Conservation (phyloP, 208 protist species). For the Porcisia deanei region DNA sequence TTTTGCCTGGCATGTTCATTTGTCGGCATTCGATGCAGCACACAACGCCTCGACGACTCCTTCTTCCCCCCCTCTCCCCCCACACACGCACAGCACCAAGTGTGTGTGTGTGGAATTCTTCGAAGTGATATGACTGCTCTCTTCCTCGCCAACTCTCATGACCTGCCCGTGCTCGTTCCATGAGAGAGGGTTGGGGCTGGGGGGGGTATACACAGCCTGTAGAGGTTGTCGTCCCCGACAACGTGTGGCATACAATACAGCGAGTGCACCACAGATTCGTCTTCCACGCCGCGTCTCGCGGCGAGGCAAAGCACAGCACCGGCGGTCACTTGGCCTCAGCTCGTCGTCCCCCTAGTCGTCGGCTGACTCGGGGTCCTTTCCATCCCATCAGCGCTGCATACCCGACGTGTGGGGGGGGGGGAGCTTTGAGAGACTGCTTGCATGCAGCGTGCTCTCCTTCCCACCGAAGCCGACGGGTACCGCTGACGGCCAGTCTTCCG, state of each 20-base stretch:
- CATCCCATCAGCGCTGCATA: conserved; percentile 5
- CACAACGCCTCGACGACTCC: neutral
- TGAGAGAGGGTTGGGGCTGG: conserved; percentile 15
- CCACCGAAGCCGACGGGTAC: conserved; percentile 64
- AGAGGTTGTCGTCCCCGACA: conserved; percentile 19
- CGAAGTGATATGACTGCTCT: conserved; percentile 26
- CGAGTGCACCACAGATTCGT: conserved; percentile 30
- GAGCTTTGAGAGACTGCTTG: conserved; percentile 25
- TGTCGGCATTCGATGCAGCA: neutral
- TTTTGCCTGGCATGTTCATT: neutral
- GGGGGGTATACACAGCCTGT: conserved; percentile 30
- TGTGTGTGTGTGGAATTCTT: neutral
- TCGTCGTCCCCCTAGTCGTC: neutral
- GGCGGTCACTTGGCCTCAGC: neutral
- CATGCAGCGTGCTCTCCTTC: conserved; percentile 46
- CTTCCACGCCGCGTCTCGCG: conserved; percentile 6
- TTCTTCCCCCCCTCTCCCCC: no score
- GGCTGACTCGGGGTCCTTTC: no score
- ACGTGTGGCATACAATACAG: conserved; percentile 36
- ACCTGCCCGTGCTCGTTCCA: no score
- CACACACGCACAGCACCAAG: no score
- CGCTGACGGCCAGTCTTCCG: conserved; percentile 60
- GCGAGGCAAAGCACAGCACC: conserved; percentile 1
- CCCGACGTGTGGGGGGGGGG: conserved; percentile 16
- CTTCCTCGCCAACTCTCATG: conserved; percentile 34